Percentiles rank a stretch among this genome's conserved stretches.
Evolutionary conservation across 495 filamentous ascomycete genomes (phyloP).

Genomic region (Neurospora intermedia): DNA sequence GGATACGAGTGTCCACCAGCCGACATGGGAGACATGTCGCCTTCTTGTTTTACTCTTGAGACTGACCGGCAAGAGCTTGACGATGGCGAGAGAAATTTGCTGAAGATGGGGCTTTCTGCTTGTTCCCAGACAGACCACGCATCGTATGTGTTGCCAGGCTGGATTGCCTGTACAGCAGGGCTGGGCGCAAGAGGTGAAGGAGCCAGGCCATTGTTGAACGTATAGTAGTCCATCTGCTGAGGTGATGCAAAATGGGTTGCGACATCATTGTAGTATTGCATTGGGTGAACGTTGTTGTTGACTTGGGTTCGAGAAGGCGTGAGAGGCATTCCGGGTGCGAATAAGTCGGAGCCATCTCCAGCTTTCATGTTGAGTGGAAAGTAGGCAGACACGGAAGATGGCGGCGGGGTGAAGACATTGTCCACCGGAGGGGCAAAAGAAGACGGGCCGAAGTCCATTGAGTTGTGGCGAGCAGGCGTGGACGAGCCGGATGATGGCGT

Average conservation of each 20-base stretch:
- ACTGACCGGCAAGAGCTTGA: neutral
- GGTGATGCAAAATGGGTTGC: slow-evolving; percentile 7
- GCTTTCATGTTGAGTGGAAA: slow-evolving; percentile 20
- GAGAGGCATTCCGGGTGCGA: slow-evolving; percentile 9
- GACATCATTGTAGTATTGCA: neutral
- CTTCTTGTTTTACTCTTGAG: neutral
- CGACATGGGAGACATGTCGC: neutral
- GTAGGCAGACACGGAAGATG: slow-evolving; percentile 24
- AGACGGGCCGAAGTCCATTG: slow-evolving; percentile 14
- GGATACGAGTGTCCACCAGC: neutral
- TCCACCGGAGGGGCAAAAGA: slow-evolving; percentile 14
- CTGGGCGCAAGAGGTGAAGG: slow-evolving; percentile 3
- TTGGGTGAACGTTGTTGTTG: neutral
- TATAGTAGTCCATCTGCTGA: slow-evolving; percentile 9
- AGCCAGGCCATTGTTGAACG: slow-evolving; percentile 5
- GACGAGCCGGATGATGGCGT: slow-evolving; percentile 29
- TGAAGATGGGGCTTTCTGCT: slow-evolving; percentile 16
- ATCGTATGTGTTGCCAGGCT: slow-evolving; percentile 2
- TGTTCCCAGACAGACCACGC: slow-evolving; percentile 9
- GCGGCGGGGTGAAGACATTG: slow-evolving; percentile 23
- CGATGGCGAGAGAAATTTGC: slow-evolving; percentile 2
- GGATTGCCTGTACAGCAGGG: neutral
- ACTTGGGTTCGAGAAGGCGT: slow-evolving; percentile 13
- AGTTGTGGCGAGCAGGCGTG: slow-evolving; percentile 9
- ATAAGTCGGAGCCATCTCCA: slow-evolving; percentile 7